Evolutionary conservation across 345 rosid species (phyloP).

Genomic region (Psidium friedrichsthalianum): DNA sequence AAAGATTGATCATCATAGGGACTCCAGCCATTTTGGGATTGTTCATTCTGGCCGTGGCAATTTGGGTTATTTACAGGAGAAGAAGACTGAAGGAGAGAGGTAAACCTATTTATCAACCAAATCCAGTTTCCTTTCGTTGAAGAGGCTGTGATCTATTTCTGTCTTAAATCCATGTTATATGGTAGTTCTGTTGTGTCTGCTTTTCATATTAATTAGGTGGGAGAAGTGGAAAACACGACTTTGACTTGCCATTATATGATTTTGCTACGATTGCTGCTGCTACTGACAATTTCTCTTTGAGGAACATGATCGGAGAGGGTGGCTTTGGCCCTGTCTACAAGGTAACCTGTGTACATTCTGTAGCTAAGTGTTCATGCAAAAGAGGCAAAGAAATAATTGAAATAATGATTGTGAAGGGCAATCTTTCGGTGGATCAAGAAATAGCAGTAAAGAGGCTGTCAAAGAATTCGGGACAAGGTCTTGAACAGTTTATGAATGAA

Average conservation of each 20-base stretch:
- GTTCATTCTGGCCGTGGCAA: neutral
- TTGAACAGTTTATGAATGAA: constrained; percentile 26
- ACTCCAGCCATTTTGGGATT: neutral
- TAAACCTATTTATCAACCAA: neutral
- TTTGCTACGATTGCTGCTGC: constrained; percentile 29
- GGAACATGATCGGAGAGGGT: constrained; percentile 38
- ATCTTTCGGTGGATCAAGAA: constrained; percentile 24
- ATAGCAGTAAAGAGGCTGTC: constrained; percentile 38
- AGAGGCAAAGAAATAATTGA: neutral
- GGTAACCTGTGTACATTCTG: constrained; percentile 1
- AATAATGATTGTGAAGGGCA: constrained; percentile 17
- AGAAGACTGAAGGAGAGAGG: neutral
- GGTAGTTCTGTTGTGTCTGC: neutral
- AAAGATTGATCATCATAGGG: neutral
- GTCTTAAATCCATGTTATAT: neutral
- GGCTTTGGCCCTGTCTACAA: constrained; percentile 45
- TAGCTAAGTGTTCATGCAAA: neutral
- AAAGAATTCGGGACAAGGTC: constrained; percentile 27
- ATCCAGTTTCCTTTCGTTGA: constrained; percentile 5
- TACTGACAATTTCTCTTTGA: constrained; percentile 20
- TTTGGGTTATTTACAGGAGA: neutral
- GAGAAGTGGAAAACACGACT: constrained; percentile 2
- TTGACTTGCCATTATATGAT: constrained; percentile 24
- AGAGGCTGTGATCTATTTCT: constrained; percentile 11
- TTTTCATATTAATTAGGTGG: neutral